A percentile compares a stretch with the other conserved stretches of the same genome.
Evolutionary conservation across 2,329 filamentous ascomycete genomes (phyloP).

Genomic region (Dichotomopilus funicola): DNA sequence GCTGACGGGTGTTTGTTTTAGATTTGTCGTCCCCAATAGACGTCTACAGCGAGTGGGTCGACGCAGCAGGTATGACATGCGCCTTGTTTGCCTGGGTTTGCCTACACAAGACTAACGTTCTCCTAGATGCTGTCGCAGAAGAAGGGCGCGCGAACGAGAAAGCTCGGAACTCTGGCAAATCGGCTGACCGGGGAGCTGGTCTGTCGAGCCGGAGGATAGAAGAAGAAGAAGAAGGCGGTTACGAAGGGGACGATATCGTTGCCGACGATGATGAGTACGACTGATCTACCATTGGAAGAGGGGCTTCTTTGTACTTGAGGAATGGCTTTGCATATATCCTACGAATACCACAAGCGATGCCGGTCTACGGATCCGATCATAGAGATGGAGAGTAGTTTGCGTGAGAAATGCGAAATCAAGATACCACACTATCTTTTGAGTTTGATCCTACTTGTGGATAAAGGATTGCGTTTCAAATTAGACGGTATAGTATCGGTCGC

Average conservation of each 20-base stretch:
- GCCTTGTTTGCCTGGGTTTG: too few species aligned
- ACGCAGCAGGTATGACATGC: constrained; percentile 57
- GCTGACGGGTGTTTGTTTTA: constrained; percentile 30
- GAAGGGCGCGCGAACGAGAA: constrained; percentile 8
- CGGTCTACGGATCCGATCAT: background rate
- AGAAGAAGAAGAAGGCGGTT: constrained; percentile 39
- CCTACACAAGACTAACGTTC: background rate
- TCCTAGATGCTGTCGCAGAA: constrained; percentile 26
- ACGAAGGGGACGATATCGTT: constrained; percentile 48
- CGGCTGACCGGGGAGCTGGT: constrained; percentile 8
- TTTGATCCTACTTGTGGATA: background rate
- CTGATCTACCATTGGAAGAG: constrained; percentile 28
- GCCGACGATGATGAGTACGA: constrained; percentile 50
- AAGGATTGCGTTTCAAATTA: constrained; percentile 33
- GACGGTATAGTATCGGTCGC: constrained; percentile 91
- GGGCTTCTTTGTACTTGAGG: background rate
- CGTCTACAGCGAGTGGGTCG: constrained; percentile 97
- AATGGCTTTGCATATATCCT: constrained; percentile 2
- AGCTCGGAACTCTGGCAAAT: background rate
- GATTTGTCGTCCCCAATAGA: constrained; percentile 88
- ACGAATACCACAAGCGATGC: constrained; percentile 11
- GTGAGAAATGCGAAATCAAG: background rate
- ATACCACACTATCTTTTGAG: constrained; percentile 7
- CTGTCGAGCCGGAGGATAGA: constrained; percentile 16
- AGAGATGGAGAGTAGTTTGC: background rate